Evolutionary conservation across 352 stramenopile species (phyloP), one percentile per base, ranked within the genome.

Genomic region (Blastocystis sp.): DNA sequence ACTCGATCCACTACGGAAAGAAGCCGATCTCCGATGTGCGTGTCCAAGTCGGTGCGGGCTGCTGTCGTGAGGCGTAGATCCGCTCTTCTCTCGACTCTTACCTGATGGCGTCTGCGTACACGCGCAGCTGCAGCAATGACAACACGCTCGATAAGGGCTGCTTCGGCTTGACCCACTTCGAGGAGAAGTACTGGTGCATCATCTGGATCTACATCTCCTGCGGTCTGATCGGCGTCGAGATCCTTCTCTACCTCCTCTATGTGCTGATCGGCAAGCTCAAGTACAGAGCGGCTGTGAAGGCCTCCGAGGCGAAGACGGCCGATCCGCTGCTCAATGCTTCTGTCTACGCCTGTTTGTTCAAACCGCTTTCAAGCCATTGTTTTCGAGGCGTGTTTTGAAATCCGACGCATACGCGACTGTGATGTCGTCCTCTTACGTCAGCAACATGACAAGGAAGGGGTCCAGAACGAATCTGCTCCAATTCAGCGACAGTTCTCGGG

Each of bases 101-200:
- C 74, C 24, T 84, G 17, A 24, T 59, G 40, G 74, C 74, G 65
- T 84, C 74, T 3, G 74, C 57, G 19, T 69, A 69, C 54, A 84
- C 74, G 21, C 54, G 57, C 34, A 84, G 74, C 42, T 84, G 74
- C 61, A 84, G 74, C 28, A 84, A 84, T 45, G 74, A 84, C 24
- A 69, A 84, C 0, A 48, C 19, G 19, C 11, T 42, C 3, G 74
- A 84, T 24, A 21, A 24, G 0, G 42, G 57, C 7, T 84, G 74
- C 54, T 84, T 84, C 24, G 74, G 74, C n/a, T 43, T 43, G 42
- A 45, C 57, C 14, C 48, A 59, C 14, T n/a, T 28, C 19, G 74
- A 84, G 19, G 74, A 68, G 28, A 68, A 84, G 60, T 42, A 60
- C n/a, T 24, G 60, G 11, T 57, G 21, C 17, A 69, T 62, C 45